Percentiles rank a stretch among this genome's conserved stretches.
phyloP scores from a whole-genome alignment of 305 asterid species.

The Andrographis paniculata region DNA sequence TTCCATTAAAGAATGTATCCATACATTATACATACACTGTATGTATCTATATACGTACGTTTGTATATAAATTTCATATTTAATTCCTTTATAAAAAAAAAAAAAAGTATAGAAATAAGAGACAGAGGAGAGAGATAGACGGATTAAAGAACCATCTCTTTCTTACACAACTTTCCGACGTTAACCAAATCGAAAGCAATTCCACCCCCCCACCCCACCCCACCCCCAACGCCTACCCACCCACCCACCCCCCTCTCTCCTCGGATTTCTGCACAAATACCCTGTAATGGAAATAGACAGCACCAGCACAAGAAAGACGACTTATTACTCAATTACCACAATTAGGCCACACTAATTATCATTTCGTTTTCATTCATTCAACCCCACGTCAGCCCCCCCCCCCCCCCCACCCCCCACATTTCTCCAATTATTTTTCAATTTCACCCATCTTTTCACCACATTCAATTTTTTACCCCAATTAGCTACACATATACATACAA shows the following conservation, averaged over 20 bases:
- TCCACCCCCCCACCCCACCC: conserved; percentile 1
- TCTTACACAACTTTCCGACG: conserved; percentile 70
- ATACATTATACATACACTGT: neutral
- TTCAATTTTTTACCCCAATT: conserved; percentile 16
- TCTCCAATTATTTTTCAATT: conserved; percentile 4
- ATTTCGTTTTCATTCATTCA: conserved; percentile 47
- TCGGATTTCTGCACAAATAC: conserved; percentile 8
- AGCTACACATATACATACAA: too few relatives aligned
- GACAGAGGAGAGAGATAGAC: conserved; percentile 4
- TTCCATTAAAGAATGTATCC: neutral
- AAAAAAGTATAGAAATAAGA: neutral
- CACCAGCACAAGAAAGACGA: conserved; percentile 32
- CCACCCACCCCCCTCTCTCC: neutral
- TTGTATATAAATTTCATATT: neutral
- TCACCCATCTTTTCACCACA: too few relatives aligned
- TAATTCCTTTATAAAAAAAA: neutral
- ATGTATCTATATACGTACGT: neutral
- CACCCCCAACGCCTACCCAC: neutral
- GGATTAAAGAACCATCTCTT: conserved; percentile 42
- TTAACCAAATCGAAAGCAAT: conserved; percentile 74
- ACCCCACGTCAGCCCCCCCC: conserved; percentile 25
- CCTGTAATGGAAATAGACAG: conserved; percentile 57
- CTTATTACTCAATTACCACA: conserved; percentile 46
- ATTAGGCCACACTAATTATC: conserved; percentile 42
- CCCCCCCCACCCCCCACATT: conserved; percentile 4